Base-by-base conservation (phyloP, 345 rosid species). In the Ricinus communis region DNA sequence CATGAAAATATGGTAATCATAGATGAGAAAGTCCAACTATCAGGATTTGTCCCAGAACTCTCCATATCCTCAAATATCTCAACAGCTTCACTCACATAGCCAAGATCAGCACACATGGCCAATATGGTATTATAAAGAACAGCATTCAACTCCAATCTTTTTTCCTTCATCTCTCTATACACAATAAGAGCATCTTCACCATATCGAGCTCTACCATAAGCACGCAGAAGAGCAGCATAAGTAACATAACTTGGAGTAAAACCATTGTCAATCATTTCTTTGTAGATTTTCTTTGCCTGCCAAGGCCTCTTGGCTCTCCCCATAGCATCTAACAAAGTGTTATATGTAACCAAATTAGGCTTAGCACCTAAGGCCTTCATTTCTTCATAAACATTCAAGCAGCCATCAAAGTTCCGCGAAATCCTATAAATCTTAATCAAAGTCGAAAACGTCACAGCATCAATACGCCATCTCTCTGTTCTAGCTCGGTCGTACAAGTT, bases 221-320 rank as follows among this genome's bases (percentile, higher is more conserved):
- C 96, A 69, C 85, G 90, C 76, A 91, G 67, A 46, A 91, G 91
- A 71, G 89, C 79, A 28, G 90, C 89, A 76, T 90, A 90, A 15
- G 95, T 88, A 66, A 55, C 80, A 81, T 82, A 81, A 71, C 74
- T 88, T 0, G 98, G 96, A 5, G 77, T 70, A 77, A 85, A 66
- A 33, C 96, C 96, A 75, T 76, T 85, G 49, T 60, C 68, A n/a
- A 78, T 77, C 90, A 95, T 83, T 74, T 91, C 97, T 53, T 79
- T 85, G 80, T 87, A 81, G 56, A 95, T 73, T 21, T 54, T 83
- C 82, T 90, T 91, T 0, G 84, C 96, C 79, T 87, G 95, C 95
- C 97, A 94, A 4, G 98, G 98, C 85, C 97, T 91, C 89, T 78
- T 90, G 36, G 96, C 97, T 82, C 87, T 87, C 53, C 98, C 97